Percentiles rank a stretch among this genome's conserved stretches.
These are phyloP conservation scores for Lactarius evosmus DNA, from an alignment of 768 basidiomycete genomes.

Conservation along the genomic window DNA sequence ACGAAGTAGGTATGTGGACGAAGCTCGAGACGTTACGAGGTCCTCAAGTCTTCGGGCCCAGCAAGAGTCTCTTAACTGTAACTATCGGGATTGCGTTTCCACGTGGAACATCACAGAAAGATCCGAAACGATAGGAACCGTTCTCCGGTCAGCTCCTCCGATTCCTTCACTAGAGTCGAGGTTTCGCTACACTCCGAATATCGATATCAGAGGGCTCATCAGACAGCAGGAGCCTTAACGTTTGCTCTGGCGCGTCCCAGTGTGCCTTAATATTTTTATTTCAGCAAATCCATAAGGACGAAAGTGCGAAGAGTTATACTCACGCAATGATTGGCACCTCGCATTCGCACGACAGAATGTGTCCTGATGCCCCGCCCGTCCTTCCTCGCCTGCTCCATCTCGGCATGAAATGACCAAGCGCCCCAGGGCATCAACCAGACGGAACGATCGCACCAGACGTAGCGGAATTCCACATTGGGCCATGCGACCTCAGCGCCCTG, in stretches of 20 bases:
- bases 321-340: not conserved
- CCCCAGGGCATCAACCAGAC: not conserved
- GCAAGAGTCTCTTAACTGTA: too few species aligned
- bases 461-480: constrained; percentile 3
- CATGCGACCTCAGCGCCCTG: not conserved
- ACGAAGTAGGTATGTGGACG: too few species aligned
- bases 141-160: too few species aligned
- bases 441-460: not conserved
- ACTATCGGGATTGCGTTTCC: too few species aligned
- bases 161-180: too few species aligned
- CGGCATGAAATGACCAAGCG: not conserved
- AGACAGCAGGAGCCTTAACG: not conserved
- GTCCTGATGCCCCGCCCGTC: not conserved
- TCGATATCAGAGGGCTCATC: not conserved
- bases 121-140: too few species aligned
- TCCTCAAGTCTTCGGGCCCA: too few species aligned
- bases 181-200: not conserved
- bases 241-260: not conserved
- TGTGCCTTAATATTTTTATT: not conserved
- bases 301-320: not conserved
- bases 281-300: not conserved
- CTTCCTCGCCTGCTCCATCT: not conserved
- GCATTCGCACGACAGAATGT: not conserved
- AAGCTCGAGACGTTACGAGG: too few species aligned
- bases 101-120: too few species aligned